These are phyloP conservation scores for Claviceps humidiphila DNA, from an alignment of 2,329 filamentous ascomycete genomes.

Conservation along the genomic window DNA sequence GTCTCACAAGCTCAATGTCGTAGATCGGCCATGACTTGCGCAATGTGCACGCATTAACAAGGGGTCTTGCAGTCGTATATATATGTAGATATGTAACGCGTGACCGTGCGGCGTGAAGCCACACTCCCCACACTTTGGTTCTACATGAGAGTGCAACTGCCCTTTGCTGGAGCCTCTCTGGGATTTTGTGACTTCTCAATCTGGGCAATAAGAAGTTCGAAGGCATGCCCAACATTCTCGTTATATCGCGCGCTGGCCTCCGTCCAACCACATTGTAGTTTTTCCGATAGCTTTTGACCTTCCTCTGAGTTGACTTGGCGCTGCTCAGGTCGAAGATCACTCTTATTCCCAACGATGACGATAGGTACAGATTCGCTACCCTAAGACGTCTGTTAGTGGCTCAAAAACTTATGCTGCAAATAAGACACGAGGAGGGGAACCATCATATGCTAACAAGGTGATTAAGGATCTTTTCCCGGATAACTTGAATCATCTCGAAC, in stretches of 20 bases:
- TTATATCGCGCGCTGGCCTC: slow-evolving; percentile 91
- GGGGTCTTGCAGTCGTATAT: neutral
- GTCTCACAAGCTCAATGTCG: neutral
- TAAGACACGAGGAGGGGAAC: neutral
- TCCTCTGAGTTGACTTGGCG: slow-evolving; percentile 80
- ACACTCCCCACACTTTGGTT: neutral
- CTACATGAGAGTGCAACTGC: slow-evolving; percentile 81
- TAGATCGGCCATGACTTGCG: neutral
- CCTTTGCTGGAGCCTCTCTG: slow-evolving; percentile 63
- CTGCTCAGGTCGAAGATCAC: slow-evolving; percentile 82
- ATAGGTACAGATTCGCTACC: slow-evolving; percentile 87
- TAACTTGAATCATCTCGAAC: slow-evolving; percentile 95
- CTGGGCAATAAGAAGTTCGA: slow-evolving; percentile 86
- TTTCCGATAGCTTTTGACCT: slow-evolving; percentile 70
- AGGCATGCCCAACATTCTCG: slow-evolving; percentile 83
- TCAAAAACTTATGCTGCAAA: neutral
- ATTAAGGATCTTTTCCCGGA: slow-evolving; percentile 93
- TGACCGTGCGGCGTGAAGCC: neutral
- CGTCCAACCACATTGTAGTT: slow-evolving; percentile 85
- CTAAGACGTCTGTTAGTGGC: slow-evolving; percentile 27
- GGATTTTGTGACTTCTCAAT: slow-evolving; percentile 93
- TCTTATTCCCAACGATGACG: slow-evolving; percentile 94
- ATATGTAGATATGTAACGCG: neutral
- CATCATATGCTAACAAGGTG: slow-evolving; percentile 56
- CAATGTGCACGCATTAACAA: neutral